phyloP scores from a whole-genome alignment of 2,329 filamentous ascomycete genomes.

The Elsinoe necatrix region DNA sequence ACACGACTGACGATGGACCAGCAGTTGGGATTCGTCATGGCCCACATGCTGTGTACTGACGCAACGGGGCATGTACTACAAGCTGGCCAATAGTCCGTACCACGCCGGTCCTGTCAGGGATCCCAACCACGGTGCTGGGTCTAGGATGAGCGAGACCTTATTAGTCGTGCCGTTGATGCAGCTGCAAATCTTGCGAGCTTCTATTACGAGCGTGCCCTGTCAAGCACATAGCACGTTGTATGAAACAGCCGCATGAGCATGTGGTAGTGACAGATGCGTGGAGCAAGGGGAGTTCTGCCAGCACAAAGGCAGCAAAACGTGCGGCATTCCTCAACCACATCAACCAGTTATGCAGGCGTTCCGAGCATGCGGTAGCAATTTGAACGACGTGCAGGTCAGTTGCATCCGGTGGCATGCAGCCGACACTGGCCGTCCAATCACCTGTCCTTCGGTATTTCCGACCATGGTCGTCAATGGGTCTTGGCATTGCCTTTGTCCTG shows the following conservation, averaged over 20 bases:
- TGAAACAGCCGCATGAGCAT: neutral
- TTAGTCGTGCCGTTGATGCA: neutral
- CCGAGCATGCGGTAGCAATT: slow-evolving; percentile 4
- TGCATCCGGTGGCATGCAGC: slow-evolving; percentile 4
- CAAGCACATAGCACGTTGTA: neutral
- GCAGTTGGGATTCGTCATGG: neutral
- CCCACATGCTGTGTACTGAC: neutral
- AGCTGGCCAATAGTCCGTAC: slow-evolving; percentile 8
- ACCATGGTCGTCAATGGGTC: neutral
- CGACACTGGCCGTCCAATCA: slow-evolving; percentile 1
- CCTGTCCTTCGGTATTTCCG: slow-evolving; percentile 9
- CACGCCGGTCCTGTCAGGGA: slow-evolving; percentile 3
- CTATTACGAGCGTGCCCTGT: neutral
- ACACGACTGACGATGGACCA: neutral
- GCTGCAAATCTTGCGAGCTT: slow-evolving; percentile 4
- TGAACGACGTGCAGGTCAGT: slow-evolving; percentile 2
- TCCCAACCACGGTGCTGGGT: slow-evolving; percentile 9
- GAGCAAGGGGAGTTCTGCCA: slow-evolving; percentile 1
- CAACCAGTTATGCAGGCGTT: neutral
- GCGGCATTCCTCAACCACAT: slow-evolving; percentile 1
- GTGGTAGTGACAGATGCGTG: neutral
- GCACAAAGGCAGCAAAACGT: neutral
- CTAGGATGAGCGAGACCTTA: neutral
- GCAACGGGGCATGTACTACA: slow-evolving; percentile 7
- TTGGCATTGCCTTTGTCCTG: neutral